Evolutionary conservation across 1,284 basidiomycete genomes (phyloP), one percentile per base, ranked within the genome.

Genomic region (Coniferiporia sulphurascens): DNA sequence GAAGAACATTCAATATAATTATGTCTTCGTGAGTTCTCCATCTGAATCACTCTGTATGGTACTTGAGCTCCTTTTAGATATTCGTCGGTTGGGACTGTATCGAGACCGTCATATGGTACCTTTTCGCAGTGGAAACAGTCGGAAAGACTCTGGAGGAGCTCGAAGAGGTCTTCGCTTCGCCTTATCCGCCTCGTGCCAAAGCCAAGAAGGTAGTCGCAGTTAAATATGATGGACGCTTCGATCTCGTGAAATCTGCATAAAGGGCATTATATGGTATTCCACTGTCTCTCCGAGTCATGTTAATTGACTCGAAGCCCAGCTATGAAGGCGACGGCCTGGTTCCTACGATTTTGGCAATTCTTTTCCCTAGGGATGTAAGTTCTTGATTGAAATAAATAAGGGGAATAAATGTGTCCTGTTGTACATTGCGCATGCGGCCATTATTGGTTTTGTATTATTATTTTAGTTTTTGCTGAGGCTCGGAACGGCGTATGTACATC

Each of bases 1-100:
- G 17, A 68, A 74, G 48, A 76, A 72, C 50, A 82, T 84, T 63
- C 65, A 70, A 32, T 78, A 66, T 62, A 65, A 66, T 46, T 69
- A 68, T 59, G 63, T 63, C 34, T 59, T 60, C 38, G 61, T 59
- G 45, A 38, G 55, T 62, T 19, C 22, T 21, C 13, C 43, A 15
- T 43, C 43, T 19, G 34, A 21, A 10, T 32, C 13, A 21, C 0
- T 4, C 7, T 22, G 2, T 17, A 9, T 38, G 4, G 10, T 36
- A 19, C 6, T 22, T 10, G 21, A 22, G n/a, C 43, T 1, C 52
- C 36, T 55, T 19, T 10, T 49, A 66, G 62, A 65, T 72, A 45
- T 72, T 72, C 48, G 69, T 70, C 41, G 68, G 66, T 5, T 73
- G 71, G 71, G 72, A 73, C 58, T 43, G 63, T 12, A 56, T 73